phyloP scores from a whole-genome alignment of 306 rosid genomes.

The Abrus pulchellus region DNA sequence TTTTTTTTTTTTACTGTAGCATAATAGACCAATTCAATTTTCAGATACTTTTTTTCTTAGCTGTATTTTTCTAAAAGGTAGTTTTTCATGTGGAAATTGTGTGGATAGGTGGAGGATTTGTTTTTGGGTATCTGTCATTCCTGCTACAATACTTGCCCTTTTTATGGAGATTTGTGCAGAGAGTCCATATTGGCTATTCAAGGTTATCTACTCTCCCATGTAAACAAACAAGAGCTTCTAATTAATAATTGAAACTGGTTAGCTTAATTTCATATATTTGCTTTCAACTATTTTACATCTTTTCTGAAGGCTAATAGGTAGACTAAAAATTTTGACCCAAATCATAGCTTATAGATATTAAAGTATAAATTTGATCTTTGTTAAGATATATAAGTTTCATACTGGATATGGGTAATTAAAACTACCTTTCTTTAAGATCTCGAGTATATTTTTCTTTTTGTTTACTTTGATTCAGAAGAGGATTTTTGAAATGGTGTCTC shows the following conservation, averaged over 20 bases:
- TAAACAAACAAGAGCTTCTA: constrained; percentile 35
- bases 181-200: constrained; percentile 91
- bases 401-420: constrained; percentile 24
- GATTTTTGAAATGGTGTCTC: constrained; percentile 16
- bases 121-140: constrained; percentile 79
- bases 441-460: background rate
- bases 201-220: constrained; percentile 60
- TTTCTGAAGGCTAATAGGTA: constrained; percentile 16
- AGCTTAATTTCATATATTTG: constrained; percentile 30
- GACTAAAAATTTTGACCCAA: constrained; percentile 15
- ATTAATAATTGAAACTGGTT: constrained; percentile 4
- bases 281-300: constrained; percentile 43
- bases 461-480: constrained; percentile 30
- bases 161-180: constrained; percentile 89
- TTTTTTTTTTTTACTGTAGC: constrained; percentile 13
- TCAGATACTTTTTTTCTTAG: constrained; percentile 25
- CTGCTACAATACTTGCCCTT: constrained; percentile 71
- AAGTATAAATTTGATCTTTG: constrained; percentile 37
- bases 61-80: constrained; percentile 15
- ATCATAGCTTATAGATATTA: constrained; percentile 19
- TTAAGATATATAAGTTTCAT: constrained; percentile 19
- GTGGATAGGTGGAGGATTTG: constrained; percentile 87
- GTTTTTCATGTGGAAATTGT: constrained; percentile 37
- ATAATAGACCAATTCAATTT: constrained; percentile 19
- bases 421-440: background rate